These are phyloP conservation scores for Aplosporella prunicola DNA, from an alignment of 2,329 filamentous ascomycete genomes.

Conservation along the genomic window DNA sequence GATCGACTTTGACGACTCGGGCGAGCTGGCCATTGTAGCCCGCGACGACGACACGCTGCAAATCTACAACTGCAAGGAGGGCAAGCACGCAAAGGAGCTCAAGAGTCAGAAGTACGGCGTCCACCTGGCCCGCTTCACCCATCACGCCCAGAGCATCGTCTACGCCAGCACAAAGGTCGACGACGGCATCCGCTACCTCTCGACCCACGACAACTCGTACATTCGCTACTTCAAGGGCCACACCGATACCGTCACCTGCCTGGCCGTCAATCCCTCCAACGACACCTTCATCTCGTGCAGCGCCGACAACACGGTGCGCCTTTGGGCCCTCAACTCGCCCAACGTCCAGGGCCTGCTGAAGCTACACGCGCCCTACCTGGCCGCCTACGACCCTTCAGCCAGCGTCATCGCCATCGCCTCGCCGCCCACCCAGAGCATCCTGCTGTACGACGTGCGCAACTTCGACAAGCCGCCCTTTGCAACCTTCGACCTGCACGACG, in stretches of 20 bases:
- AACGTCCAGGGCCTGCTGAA: slow-evolving; percentile 73
- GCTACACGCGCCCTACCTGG: slow-evolving; percentile 70
- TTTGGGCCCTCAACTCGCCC: slow-evolving; percentile 81
- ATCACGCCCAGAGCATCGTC: slow-evolving; percentile 81
- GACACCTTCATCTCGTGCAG: slow-evolving; percentile 91
- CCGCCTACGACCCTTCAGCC: slow-evolving; percentile 86
- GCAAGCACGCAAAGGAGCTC: slow-evolving; percentile 77
- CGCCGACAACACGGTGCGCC: slow-evolving; percentile 77
- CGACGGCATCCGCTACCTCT: slow-evolving; percentile 77
- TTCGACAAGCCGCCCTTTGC: slow-evolving; percentile 87
- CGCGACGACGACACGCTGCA: slow-evolving; percentile 93
- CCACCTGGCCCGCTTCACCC: slow-evolving; percentile 88
- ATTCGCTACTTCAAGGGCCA: slow-evolving; percentile 95
- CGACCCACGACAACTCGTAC: slow-evolving; percentile 90
- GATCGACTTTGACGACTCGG: slow-evolving; percentile 91
- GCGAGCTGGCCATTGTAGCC: slow-evolving; percentile 82
- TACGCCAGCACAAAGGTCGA: slow-evolving; percentile 96
- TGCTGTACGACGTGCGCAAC: slow-evolving; percentile 89
- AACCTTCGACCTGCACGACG: slow-evolving; percentile 68
- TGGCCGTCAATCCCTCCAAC: slow-evolving; percentile 73
- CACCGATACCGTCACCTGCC: slow-evolving; percentile 69
- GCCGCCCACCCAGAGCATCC: slow-evolving; percentile 64
- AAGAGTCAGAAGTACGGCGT: slow-evolving; percentile 96
- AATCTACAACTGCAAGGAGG: slow-evolving; percentile 87
- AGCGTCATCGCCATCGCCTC: slow-evolving; percentile 85